Conservation (phyloP, 2,329 filamentous ascomycete species). For the Epichloe sp. region DNA sequence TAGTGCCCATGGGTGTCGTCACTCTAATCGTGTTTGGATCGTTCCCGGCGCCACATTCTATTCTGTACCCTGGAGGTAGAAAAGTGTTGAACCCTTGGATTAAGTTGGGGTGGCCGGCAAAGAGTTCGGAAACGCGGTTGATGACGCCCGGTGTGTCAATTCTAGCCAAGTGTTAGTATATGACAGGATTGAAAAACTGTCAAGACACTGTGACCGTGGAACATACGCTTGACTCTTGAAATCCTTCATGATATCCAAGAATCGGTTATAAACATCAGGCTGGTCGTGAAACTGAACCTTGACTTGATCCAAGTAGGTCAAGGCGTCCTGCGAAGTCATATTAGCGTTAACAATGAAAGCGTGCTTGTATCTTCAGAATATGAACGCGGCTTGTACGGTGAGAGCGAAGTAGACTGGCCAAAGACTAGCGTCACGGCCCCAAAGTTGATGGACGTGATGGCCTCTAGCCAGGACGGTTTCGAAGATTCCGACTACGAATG, state of each 20-base stretch:
- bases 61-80: constrained; percentile 85
- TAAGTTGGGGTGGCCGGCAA: constrained; percentile 85
- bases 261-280: constrained; percentile 92
- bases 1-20: constrained; percentile 95
- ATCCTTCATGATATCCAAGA: constrained; percentile 98
- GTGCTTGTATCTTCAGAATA: too few relatives aligned
- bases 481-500: too few relatives aligned
- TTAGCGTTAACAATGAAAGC: background rate
- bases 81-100: constrained; percentile 99
- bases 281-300: constrained; percentile 97
- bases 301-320: constrained; percentile 95
- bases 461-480: too few relatives aligned
- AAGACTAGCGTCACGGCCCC: too few relatives aligned
- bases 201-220: background rate
- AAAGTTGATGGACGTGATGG: too few relatives aligned
- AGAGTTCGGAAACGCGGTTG: constrained; percentile 87
- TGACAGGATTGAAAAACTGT: constrained; percentile 55
- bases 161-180: constrained; percentile 39
- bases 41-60: constrained; percentile 87
- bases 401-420: too few relatives aligned
- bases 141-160: constrained; percentile 98
- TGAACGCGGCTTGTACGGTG: too few relatives aligned
- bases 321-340: constrained; percentile 42
- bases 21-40: constrained; percentile 94
- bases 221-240: constrained; percentile 93